phyloP scores from a whole-genome alignment of 495 filamentous ascomycete species.

The Aspergillus bridgeri region DNA sequence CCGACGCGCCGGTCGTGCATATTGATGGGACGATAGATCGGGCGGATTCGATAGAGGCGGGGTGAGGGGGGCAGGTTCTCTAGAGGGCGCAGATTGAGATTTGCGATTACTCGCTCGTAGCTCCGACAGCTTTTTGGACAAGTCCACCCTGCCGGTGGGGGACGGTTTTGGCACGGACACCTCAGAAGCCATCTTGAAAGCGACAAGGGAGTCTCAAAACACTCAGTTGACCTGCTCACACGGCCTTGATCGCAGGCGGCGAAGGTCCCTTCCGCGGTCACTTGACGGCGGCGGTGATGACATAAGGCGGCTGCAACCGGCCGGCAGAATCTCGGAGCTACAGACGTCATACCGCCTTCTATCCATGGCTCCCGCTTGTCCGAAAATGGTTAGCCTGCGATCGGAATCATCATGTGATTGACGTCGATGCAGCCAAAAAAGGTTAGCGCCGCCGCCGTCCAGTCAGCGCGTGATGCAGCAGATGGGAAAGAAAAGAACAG shows the following conservation, averaged over 20 bases:
- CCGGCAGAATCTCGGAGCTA: constrained; percentile 4
- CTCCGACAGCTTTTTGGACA: constrained; percentile 63
- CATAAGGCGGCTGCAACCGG: constrained; percentile 3
- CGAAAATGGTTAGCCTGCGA: neutral
- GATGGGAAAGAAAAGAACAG: constrained; percentile 10
- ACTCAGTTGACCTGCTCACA: neutral
- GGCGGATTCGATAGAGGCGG: constrained; percentile 69
- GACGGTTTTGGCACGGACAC: constrained; percentile 13
- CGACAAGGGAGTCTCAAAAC: constrained; percentile 2
- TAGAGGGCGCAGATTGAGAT: constrained; percentile 49
- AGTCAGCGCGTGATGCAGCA: constrained; percentile 8
- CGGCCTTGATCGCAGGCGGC: neutral
- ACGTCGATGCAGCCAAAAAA: neutral
- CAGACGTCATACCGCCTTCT: constrained; percentile 10
- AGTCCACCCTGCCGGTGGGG: constrained; percentile 48
- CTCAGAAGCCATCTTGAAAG: constrained; percentile 28
- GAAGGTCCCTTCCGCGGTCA: neutral
- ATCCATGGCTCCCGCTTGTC: neutral
- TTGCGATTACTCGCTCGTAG: constrained; percentile 59
- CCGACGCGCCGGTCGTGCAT: constrained; percentile 63
- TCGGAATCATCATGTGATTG: constrained; percentile 13
- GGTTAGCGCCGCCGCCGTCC: neutral
- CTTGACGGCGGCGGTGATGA: constrained; percentile 1
- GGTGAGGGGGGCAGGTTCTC: constrained; percentile 66
- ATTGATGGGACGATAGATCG: constrained; percentile 57